A percentile compares a stretch with the other conserved stretches of the same genome.
Evolutionary conservation across 768 basidiomycete species (phyloP).

Genomic region (Naematelia encephala): DNA sequence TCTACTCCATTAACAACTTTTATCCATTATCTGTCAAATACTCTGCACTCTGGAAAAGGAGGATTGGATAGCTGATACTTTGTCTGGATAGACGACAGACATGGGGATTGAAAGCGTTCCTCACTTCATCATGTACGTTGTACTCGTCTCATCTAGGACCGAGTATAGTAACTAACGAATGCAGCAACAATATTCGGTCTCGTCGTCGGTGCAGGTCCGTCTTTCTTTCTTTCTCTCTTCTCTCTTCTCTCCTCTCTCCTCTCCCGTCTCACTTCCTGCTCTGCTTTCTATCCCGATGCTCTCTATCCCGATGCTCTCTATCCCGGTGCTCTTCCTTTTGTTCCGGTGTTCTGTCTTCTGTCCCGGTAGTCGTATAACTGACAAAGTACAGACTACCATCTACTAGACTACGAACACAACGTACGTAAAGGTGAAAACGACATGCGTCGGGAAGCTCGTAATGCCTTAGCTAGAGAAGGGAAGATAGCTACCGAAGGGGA

Average conservation of each 20-base stretch:
- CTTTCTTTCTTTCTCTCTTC: background rate
- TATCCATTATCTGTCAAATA: background rate
- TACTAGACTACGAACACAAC: constrained; percentile 66
- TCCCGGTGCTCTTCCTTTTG: too few relatives aligned
- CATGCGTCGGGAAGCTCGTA: constrained; percentile 68
- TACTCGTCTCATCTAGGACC: background rate
- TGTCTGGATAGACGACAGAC: constrained; percentile 64
- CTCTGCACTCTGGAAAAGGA: background rate
- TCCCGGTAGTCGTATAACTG: background rate
- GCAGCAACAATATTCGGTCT: constrained; percentile 65
- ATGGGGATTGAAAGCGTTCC: constrained; percentile 73
- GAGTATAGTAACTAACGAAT: background rate
- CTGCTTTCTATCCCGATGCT: background rate
- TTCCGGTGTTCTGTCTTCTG: too few relatives aligned
- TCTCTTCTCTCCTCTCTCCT: background rate
- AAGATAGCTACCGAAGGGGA: constrained; percentile 77
- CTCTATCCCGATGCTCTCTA: background rate
- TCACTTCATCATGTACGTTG: constrained; percentile 65
- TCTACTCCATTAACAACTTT: background rate
- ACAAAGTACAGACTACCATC: constrained; percentile 60
- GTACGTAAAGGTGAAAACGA: constrained; percentile 66
- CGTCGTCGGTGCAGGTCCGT: constrained; percentile 58
- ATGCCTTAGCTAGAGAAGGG: constrained; percentile 70
- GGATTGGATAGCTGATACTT: background rate
- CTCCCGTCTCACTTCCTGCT: background rate